phyloP scores from a whole-genome alignment of 306 rosid species.

The Cucumis hystrix region DNA sequence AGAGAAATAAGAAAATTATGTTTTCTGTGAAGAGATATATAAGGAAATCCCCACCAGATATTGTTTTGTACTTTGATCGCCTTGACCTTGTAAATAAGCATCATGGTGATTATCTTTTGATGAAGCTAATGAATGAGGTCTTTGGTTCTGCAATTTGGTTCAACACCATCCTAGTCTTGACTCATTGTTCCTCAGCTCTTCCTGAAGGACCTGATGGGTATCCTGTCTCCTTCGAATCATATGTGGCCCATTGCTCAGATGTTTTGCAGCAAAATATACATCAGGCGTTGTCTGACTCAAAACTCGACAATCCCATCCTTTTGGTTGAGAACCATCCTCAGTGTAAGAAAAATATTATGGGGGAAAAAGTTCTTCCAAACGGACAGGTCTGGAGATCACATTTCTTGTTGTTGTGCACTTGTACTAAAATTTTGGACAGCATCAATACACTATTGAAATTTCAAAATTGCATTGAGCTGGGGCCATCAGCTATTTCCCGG shows the following conservation, averaged over 20 bases:
- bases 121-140: conserved; percentile 68
- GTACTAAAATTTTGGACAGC: conserved; percentile 74
- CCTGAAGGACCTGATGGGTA: conserved; percentile 73
- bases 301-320: conserved; percentile 74
- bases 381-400: conserved; percentile 94
- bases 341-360: conserved; percentile 49
- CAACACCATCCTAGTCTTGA: conserved; percentile 79
- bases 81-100: conserved; percentile 49
- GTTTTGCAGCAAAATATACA: conserved; percentile 65
- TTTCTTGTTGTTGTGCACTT: conserved; percentile 61
- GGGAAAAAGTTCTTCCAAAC: conserved; percentile 90
- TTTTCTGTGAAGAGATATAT: conserved; percentile 65
- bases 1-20: conserved; percentile 76
- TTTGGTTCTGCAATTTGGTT: conserved; percentile 90
- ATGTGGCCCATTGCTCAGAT: conserved; percentile 42
- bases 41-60: conserved; percentile 78
- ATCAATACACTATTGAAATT: conserved; percentile 64
- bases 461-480: conserved; percentile 67
- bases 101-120: conserved; percentile 37
- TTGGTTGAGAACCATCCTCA: conserved; percentile 91
- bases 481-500: conserved; percentile 36
- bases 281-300: conserved; percentile 69
- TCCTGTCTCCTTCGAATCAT: conserved; percentile 52
- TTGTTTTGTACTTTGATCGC: conserved; percentile 82
- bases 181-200: conserved; percentile 71